These are phyloP conservation scores for Suillus spraguei DNA, from an alignment of 768 basidiomycete genomes.

Conservation along the genomic window DNA sequence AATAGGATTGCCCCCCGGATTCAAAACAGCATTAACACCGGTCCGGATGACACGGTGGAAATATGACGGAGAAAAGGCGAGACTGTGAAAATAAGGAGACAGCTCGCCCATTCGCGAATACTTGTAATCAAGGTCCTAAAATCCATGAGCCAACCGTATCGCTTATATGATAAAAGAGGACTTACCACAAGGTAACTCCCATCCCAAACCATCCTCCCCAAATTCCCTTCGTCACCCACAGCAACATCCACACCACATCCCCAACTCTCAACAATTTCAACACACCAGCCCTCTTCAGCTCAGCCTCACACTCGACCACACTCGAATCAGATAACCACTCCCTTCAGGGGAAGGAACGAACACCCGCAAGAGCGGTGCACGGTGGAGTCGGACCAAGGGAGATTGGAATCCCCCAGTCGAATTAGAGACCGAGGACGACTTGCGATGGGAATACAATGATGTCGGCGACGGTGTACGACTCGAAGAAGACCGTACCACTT, in stretches of 20 bases:
- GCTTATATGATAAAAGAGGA: background rate
- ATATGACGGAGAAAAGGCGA: constrained; percentile 86
- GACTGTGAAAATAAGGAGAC: constrained; percentile 75
- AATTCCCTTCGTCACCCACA: constrained; percentile 83
- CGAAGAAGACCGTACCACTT: constrained; percentile 28
- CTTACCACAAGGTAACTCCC: constrained; percentile 81
- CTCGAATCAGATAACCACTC: constrained; percentile 85
- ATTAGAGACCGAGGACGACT: constrained; percentile 23
- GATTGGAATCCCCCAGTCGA: constrained; percentile 51
- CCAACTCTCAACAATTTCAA: constrained; percentile 65
- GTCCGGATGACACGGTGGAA: constrained; percentile 85
- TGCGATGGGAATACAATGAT: constrained; percentile 32
- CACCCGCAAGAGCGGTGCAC: constrained; percentile 77
- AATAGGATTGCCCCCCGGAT: constrained; percentile 59
- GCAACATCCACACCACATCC: constrained; percentile 87
- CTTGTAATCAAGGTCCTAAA: constrained; percentile 82
- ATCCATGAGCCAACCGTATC: constrained; percentile 18
- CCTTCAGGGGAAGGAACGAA: constrained; percentile 85
- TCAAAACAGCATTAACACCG: constrained; percentile 30
- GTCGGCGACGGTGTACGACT: constrained; percentile 73
- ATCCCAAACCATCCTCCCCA: constrained; percentile 85
- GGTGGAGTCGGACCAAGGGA: constrained; percentile 67
- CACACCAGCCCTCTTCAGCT: constrained; percentile 72
- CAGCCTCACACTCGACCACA: constrained; percentile 80
- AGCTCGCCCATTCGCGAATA: constrained; percentile 77